Evolutionary conservation across 352 stramenopile genomes (phyloP).

Genomic region (Plasmopara viticola): DNA sequence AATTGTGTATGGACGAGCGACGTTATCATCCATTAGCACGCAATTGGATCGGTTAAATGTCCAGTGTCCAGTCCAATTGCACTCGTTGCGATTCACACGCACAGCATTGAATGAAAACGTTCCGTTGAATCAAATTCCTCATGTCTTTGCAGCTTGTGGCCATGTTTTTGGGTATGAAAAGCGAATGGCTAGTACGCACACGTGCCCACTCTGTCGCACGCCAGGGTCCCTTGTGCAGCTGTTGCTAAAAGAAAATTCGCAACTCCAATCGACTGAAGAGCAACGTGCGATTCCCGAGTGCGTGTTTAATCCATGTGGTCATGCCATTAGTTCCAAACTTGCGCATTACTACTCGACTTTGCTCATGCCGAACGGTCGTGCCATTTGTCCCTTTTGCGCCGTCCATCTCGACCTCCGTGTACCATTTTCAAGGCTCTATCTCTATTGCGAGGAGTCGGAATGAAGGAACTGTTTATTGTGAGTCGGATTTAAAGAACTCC

Average conservation of each 20-base stretch:
- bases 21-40: conserved; percentile 43
- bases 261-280: conserved; percentile 53
- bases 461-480: conserved; percentile 5
- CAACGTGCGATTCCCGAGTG: conserved; percentile 61
- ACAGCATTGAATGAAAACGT: conserved; percentile 34
- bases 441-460: conserved; percentile 64
- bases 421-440: conserved; percentile 67
- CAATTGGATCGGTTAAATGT: conserved; percentile 66
- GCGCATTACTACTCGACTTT: conserved; percentile 53
- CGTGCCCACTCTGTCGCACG: conserved; percentile 62
- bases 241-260: conserved; percentile 68
- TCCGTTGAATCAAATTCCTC: conserved; percentile 47
- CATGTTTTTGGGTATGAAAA: conserved; percentile 75
- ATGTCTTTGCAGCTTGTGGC: conserved; percentile 73
- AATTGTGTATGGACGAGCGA: conserved; percentile 27
- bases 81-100: conserved; percentile 52
- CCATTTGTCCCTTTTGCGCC: conserved; percentile 78
- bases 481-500: too few relatives aligned
- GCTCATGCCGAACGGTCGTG: conserved; percentile 66
- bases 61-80: conserved; percentile 73
- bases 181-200: conserved; percentile 50
- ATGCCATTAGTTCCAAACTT: conserved; percentile 62
- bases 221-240: conserved; percentile 60
- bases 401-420: conserved; percentile 55
- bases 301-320: conserved; percentile 79